Conservation (phyloP, 2,329 filamentous ascomycete genomes). For the Tolypocladium endophyticum region DNA sequence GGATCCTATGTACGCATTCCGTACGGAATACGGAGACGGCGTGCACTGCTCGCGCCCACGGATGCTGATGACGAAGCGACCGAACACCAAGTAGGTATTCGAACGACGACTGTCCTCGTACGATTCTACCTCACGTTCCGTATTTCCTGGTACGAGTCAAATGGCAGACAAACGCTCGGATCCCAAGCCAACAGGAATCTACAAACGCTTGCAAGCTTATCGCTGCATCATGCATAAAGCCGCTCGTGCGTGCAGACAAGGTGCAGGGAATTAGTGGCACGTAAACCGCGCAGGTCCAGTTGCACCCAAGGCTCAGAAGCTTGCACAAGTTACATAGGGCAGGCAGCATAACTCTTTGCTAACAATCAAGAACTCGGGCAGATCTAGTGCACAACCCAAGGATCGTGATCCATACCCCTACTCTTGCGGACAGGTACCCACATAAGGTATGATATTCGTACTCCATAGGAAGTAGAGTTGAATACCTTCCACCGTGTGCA, state of each 20-base stretch:
- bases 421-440: too few species aligned
- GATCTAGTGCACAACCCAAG: neutral
- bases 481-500: too few species aligned
- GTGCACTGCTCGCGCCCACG: neutral
- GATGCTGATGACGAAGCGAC: neutral
- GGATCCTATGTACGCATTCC: neutral
- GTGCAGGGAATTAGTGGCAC: too few species aligned
- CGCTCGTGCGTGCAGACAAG: neutral
- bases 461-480: too few species aligned
- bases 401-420: too few species aligned
- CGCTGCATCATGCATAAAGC: neutral
- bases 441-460: too few species aligned
- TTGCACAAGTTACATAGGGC: neutral
- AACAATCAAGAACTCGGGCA: neutral
- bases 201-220: too few species aligned
- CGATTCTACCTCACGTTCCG: too few species aligned
- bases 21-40: neutral
- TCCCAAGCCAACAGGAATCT: neutral
- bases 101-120: neutral
- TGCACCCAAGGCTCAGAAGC: too few species aligned
- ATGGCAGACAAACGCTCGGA: too few species aligned
- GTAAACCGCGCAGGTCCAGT: too few species aligned
- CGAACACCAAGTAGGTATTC: neutral
- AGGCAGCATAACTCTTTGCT: neutral
- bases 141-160: too few species aligned